A percentile compares a stretch with the other conserved stretches of the same genome.
These are phyloP conservation scores for Dothideomycetes sp. DNA, from an alignment of 2,329 filamentous ascomycete species.

Conservation along the genomic window DNA sequence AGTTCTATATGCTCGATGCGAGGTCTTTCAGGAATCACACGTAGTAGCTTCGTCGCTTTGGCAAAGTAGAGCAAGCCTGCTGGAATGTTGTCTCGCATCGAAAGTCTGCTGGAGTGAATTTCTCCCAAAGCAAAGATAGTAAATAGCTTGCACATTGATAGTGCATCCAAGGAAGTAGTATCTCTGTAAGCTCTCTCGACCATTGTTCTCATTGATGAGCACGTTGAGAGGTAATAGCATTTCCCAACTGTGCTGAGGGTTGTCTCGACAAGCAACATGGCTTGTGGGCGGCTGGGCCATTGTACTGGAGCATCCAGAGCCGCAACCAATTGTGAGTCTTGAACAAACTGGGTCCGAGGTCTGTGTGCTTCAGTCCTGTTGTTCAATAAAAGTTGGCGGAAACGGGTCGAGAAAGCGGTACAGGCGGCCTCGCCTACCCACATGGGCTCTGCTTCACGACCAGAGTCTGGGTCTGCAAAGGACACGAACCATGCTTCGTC, in stretches of 20 bases:
- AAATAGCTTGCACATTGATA: constrained; percentile 31
- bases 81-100: constrained; percentile 16
- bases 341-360: constrained; percentile 22
- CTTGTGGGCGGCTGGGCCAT: constrained; percentile 29
- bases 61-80: constrained; percentile 35
- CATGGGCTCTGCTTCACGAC: constrained; percentile 22
- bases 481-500: constrained; percentile 26
- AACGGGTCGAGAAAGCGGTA: constrained; percentile 26
- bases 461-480: constrained; percentile 15
- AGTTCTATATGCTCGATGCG: constrained; percentile 34
- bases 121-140: constrained; percentile 37
- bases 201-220: constrained; percentile 25
- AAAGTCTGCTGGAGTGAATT: constrained; percentile 32
- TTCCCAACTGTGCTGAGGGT: constrained; percentile 30
- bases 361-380: constrained; percentile 19
- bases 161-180: constrained; percentile 20
- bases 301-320: constrained; percentile 23
- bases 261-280: constrained; percentile 28
- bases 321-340: constrained; percentile 21
- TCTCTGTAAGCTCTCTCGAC: constrained; percentile 29
- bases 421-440: constrained; percentile 27
- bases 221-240: constrained; percentile 32
- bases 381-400: constrained; percentile 21
- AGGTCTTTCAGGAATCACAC: constrained; percentile 31
- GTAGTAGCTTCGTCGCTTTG: constrained; percentile 27